Conservation (phyloP, 1,284 basidiomycete species). For the Pterula multifida region DNA sequence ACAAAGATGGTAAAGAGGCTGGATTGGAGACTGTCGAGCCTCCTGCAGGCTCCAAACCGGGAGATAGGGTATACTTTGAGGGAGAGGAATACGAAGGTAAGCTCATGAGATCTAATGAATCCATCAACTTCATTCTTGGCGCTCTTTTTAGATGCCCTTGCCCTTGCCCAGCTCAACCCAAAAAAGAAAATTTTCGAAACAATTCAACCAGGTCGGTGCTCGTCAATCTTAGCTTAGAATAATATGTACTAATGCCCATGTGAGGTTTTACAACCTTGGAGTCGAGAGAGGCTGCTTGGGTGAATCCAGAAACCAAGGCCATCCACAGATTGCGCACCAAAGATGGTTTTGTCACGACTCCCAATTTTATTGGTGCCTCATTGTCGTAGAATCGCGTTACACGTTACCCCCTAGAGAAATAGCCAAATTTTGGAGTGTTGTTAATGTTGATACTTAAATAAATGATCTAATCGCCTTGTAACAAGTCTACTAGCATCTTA, state of each 20-base stretch:
- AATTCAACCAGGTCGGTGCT: conserved; percentile 64
- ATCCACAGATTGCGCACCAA: conserved; percentile 80
- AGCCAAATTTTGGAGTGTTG: no score
- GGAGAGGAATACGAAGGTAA: conserved; percentile 72
- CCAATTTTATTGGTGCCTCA: conserved; percentile 75
- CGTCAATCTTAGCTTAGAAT: conserved; percentile 1
- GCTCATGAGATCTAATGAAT: conserved; percentile 14
- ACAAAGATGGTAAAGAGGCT: conserved; percentile 78
- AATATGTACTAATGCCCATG: conserved; percentile 8
- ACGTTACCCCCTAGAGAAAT: no score
- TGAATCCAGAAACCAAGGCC: conserved; percentile 73
- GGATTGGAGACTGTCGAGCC: conserved; percentile 90
- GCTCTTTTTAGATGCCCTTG: conserved; percentile 47
- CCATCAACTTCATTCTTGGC: conserved; percentile 3
- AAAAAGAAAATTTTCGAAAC: conserved; percentile 98
- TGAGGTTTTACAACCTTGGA: conserved; percentile 78
- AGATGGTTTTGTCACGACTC: conserved; percentile 72
- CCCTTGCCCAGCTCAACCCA: conserved; percentile 80
- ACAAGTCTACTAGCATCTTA: background rate
- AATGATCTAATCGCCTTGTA: background rate
- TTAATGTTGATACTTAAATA: no score
- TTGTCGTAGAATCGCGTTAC: conserved; percentile 75
- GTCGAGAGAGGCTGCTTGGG: conserved; percentile 81
- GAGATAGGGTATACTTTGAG: conserved; percentile 90
- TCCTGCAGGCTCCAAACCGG: conserved; percentile 76